Evolutionary conservation across 2,329 filamentous ascomycete species (phyloP), one percentile per base, ranked within the genome.

Genomic region (Diplodia seriata): DNA sequence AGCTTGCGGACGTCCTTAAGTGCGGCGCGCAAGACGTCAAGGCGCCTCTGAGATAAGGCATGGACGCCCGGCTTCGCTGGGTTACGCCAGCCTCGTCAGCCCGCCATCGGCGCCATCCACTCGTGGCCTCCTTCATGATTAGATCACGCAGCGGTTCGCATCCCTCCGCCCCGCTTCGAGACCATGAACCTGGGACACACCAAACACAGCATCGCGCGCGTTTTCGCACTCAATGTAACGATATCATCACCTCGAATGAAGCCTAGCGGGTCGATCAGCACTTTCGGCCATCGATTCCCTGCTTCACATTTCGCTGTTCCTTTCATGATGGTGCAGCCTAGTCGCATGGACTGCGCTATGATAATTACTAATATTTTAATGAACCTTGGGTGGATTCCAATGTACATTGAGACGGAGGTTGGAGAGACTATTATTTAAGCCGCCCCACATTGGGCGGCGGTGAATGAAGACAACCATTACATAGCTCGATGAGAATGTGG

Each of bases 1-100:
- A 85, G 70, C 79, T 94, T 20, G 86, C 92, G 71, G 90, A 92
- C 71, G 88, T 95, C 66, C 84, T 97, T 71, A 87, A 86, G 72
- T 84, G 86, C 65, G 91, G 91, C 70, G 91, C 90, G 26, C 86
- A 90, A 73, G 92, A 96, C 79, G 87, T 90, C 73, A 93, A 95
- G 82, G 75, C 85, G 66, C 87, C 89, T 61, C 82, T 96, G 76
- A 85, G 88, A 78, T 93, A 87, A 68, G 66, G 6, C 54, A 57
- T 15, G n/a, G n/a, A 26, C 31, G 54, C n/a, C 54, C 33, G 18
- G 23, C 36, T 31, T 55, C 33, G 54, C 62, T 43, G 59, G n/a
- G 12, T 38, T 11, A 31, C 11, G 23, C 15, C 31, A n/a, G 26
- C 57, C 57, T n/a, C 33, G 26, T 50, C 26, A 33, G 29, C 40